Conservation (phyloP, 148 eudicot genomes). For the Chenopodium formosanum region DNA sequence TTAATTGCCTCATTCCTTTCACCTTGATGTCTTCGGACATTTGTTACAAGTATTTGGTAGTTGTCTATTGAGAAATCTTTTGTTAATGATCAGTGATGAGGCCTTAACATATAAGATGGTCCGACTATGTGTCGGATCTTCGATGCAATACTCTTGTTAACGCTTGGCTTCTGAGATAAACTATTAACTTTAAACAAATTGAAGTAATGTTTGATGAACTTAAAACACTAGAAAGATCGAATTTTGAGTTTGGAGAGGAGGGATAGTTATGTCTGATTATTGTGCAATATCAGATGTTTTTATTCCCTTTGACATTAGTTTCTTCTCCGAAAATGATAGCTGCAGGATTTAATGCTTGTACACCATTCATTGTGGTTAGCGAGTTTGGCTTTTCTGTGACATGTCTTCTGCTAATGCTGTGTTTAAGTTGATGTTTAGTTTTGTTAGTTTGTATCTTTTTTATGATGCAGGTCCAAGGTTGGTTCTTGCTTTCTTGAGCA, state of each 20-base stretch:
- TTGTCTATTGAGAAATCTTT: constrained; percentile 24
- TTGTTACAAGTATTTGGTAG: not conserved
- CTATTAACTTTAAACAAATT: not conserved
- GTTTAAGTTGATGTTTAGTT: not conserved
- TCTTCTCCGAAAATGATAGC: not conserved
- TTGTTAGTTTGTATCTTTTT: not conserved
- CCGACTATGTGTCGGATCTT: constrained; percentile 34
- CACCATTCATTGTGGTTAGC: not conserved
- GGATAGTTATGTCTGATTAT: not conserved
- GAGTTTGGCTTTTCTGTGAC: constrained; percentile 11
- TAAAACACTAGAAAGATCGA: no score
- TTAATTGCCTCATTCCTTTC: constrained; percentile 26
- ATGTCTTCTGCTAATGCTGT: not conserved
- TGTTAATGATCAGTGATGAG: constrained; percentile 42
- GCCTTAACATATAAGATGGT: constrained; percentile 60
- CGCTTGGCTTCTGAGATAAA: constrained; percentile 58
- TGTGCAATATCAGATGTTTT: not conserved
- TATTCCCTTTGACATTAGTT: not conserved
- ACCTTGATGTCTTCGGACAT: constrained; percentile 27
- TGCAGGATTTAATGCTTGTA: constrained; percentile 14
- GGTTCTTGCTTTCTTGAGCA: no score
- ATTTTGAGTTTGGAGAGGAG: not conserved
- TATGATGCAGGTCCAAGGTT: no score
- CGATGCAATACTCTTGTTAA: constrained; percentile 43
- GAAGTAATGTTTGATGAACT: not conserved